These are phyloP conservation scores for Moricandia moricandioides DNA, from an alignment of 345 rosid species.

Conservation along the genomic window DNA sequence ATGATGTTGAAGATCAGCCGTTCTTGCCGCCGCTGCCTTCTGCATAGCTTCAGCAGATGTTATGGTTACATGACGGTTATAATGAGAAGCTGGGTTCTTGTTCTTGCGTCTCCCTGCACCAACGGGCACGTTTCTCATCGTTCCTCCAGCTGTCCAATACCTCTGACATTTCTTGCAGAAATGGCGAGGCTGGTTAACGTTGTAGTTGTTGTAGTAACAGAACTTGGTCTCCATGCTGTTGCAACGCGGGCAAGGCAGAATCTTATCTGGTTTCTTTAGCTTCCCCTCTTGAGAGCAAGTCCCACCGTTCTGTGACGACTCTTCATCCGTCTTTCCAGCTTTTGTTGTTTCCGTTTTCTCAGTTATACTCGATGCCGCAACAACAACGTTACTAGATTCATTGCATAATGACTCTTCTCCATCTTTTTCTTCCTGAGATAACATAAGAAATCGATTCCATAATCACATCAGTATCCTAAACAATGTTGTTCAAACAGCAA, in stretches of 20 bases:
- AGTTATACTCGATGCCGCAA: slow-evolving; percentile 32
- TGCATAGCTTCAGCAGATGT: slow-evolving; percentile 58
- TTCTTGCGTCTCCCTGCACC: slow-evolving; percentile 96
- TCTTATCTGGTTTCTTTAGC: slow-evolving; percentile 81
- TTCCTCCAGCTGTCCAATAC: slow-evolving; percentile 98
- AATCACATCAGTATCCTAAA: no score
- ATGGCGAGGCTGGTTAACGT: slow-evolving; percentile 89
- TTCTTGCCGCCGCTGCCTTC: slow-evolving; percentile 31
- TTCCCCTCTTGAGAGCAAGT: slow-evolving; percentile 50
- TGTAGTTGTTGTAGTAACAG: slow-evolving; percentile 93
- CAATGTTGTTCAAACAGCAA: no score
- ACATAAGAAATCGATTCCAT: not conserved
- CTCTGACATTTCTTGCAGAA: slow-evolving; percentile 95
- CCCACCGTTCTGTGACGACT: slow-evolving; percentile 46
- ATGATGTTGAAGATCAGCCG: slow-evolving; percentile 53
- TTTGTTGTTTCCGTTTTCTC: slow-evolving; percentile 17
- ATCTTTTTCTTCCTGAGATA: slow-evolving; percentile 43
- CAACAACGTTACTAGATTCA: slow-evolving; percentile 21
- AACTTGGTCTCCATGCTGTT: slow-evolving; percentile 93
- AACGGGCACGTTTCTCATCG: slow-evolving; percentile 91
- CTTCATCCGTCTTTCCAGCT: slow-evolving; percentile 44
- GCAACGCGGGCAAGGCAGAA: slow-evolving; percentile 88
- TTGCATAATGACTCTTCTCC: slow-evolving; percentile 33
- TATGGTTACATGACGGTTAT: slow-evolving; percentile 54
- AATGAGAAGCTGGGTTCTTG: slow-evolving; percentile 73